phyloP scores from a whole-genome alignment of 345 rosid species.

The Rhizophora apiculata region DNA sequence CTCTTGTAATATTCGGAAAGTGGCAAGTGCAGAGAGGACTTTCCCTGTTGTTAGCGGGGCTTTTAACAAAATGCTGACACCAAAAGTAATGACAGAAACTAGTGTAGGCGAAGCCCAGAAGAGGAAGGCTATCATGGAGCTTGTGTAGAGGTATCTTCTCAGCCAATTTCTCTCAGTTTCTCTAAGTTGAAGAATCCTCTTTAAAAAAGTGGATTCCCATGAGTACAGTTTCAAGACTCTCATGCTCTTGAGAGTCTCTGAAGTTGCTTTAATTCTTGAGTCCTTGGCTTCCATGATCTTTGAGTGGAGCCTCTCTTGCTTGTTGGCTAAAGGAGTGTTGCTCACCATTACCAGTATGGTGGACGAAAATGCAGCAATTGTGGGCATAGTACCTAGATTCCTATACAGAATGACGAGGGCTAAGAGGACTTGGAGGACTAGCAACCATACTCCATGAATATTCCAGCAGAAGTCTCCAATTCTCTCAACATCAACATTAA shows the following conservation, averaged over 20 bases:
- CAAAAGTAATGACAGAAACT: conserved; percentile 50
- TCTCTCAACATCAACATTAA: conserved; percentile 63
- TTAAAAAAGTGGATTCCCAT: conserved; percentile 45
- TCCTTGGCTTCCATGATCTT: conserved; percentile 58
- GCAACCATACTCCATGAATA: conserved; percentile 67
- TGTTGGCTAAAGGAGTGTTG: conserved; percentile 59
- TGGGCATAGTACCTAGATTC: conserved; percentile 58
- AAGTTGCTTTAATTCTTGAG: conserved; percentile 41
- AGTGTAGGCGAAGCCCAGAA: conserved; percentile 62
- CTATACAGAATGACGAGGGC: conserved; percentile 48
- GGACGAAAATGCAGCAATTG: conserved; percentile 48
- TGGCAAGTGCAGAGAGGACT: conserved; percentile 60
- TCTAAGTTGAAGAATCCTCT: conserved; percentile 49
- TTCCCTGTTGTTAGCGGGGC: conserved; percentile 45
- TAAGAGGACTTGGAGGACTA: conserved; percentile 55
- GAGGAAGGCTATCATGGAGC: conserved; percentile 57
- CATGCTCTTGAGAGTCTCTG: conserved; percentile 59
- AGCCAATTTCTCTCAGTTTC: conserved; percentile 47
- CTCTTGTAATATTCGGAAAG: conserved; percentile 58
- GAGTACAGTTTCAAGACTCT: conserved; percentile 51
- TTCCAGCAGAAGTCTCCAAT: conserved; percentile 62
- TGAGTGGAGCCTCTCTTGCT: conserved; percentile 50
- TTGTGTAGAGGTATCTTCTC: conserved; percentile 48
- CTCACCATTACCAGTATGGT: conserved; percentile 59
- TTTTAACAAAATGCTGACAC: conserved; percentile 43